These are phyloP conservation scores for Phytophthora syringae DNA, from an alignment of 352 stramenopile species.

Conservation along the genomic window DNA sequence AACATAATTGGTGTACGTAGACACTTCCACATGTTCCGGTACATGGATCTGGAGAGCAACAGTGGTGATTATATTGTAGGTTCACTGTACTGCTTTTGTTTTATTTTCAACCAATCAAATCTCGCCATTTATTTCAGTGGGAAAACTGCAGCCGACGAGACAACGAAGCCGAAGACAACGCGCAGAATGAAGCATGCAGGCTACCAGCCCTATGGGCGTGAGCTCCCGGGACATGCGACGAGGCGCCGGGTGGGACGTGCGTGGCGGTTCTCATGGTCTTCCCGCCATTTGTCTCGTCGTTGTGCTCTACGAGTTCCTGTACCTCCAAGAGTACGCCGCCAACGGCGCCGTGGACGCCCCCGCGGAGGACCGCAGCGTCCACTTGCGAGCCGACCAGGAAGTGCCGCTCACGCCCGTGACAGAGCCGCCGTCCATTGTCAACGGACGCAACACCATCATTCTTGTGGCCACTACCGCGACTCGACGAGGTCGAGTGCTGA, in stretches of 20 bases:
- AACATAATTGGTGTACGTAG: too few species aligned
- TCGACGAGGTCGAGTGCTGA: slow-evolving; percentile 59
- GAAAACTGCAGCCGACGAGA: slow-evolving; percentile 9
- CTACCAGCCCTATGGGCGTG: slow-evolving; percentile 64
- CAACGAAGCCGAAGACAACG: background rate
- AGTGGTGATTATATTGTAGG: too few species aligned
- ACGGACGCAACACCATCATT: slow-evolving; percentile 76
- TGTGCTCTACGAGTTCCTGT: slow-evolving; percentile 84
- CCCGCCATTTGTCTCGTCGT: slow-evolving; percentile 72
- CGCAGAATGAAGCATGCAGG: slow-evolving; percentile 37
- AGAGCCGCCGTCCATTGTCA: slow-evolving; percentile 47
- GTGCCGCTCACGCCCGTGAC: slow-evolving; percentile 9
- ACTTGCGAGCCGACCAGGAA: slow-evolving; percentile 38
- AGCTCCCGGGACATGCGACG: slow-evolving; percentile 52
- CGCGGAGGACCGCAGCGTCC: slow-evolving; percentile 37
- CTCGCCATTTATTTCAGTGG: too few species aligned
- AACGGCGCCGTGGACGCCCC: slow-evolving; percentile 36
- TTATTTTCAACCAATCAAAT: too few species aligned
- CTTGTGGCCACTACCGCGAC: slow-evolving; percentile 85
- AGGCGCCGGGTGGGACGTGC: slow-evolving; percentile 53
- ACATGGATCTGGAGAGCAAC: too few species aligned
- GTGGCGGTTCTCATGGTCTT: slow-evolving; percentile 74
- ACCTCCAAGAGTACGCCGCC: slow-evolving; percentile 72
- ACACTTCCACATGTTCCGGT: too few species aligned
- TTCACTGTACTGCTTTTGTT: too few species aligned